A percentile compares a stretch with the other conserved stretches of the same genome.
phyloP scores from a whole-genome alignment of 306 rosid genomes.

The Lathyrus tuberosus region DNA sequence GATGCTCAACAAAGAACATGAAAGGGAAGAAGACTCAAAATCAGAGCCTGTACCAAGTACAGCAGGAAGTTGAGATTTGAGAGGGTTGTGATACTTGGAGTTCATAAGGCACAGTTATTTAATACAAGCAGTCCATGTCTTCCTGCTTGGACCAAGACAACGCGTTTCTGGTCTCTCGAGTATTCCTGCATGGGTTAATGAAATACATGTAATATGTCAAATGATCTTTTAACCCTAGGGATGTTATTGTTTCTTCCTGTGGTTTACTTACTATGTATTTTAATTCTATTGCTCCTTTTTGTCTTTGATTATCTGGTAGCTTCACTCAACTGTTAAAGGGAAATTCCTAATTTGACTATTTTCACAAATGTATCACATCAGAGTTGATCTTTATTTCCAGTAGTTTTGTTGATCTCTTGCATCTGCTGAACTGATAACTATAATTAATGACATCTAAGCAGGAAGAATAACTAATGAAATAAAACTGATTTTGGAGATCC shows the following conservation, averaged over 20 bases:
- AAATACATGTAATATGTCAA: constrained; percentile 33
- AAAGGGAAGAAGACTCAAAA: constrained; percentile 48
- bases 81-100: constrained; percentile 26
- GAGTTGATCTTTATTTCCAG: not conserved
- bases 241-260: not conserved
- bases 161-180: not conserved
- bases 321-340: constrained; percentile 12
- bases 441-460: not conserved
- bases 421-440: not conserved
- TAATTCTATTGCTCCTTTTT: constrained; percentile 1
- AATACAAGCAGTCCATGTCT: not conserved
- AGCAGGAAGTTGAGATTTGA: constrained; percentile 39
- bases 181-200: constrained; percentile 12
- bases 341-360: not conserved
- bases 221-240: constrained; percentile 29
- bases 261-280: constrained; percentile 8
- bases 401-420: not conserved
- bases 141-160: constrained; percentile 9
- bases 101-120: not conserved
- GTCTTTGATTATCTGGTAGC: not conserved
- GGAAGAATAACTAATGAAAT: not conserved
- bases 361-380: not conserved
- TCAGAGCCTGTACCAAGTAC: constrained; percentile 39
- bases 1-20: constrained; percentile 56
- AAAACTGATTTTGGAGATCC: not conserved